These are phyloP conservation scores for Curvularia lunata DNA, from an alignment of 2,329 filamentous ascomycete species.

Conservation along the genomic window DNA sequence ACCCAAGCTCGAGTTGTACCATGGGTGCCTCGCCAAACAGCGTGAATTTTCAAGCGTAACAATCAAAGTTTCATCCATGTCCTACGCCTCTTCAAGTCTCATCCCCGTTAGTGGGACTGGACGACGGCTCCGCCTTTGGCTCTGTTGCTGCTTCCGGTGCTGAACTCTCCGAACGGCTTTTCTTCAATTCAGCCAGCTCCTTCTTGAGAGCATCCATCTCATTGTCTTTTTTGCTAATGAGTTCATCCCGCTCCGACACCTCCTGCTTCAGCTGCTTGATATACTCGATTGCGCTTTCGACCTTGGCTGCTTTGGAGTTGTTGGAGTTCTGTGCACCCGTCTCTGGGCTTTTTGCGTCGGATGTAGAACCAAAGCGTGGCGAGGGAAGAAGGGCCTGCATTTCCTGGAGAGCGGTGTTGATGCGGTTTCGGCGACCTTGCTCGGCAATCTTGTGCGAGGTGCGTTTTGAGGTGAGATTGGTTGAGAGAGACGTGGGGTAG, in stretches of 20 bases:
- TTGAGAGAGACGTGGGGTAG: conserved; percentile 89
- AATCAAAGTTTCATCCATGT: background rate
- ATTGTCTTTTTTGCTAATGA: conserved; percentile 69
- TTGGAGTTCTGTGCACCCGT: conserved; percentile 45
- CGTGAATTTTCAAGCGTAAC: background rate
- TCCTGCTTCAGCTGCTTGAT: conserved; percentile 85
- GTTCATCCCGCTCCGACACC: conserved; percentile 67
- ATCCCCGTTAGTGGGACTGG: conserved; percentile 20
- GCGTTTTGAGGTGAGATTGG: conserved; percentile 92
- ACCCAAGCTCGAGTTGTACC: background rate
- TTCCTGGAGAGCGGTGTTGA: conserved; percentile 90
- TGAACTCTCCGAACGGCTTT: conserved; percentile 24
- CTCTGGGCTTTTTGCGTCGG: conserved; percentile 47
- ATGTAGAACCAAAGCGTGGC: conserved; percentile 44
- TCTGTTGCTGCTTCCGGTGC: conserved; percentile 14
- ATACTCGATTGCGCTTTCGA: conserved; percentile 96
- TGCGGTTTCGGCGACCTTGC: conserved; percentile 91
- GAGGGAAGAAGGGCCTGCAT: conserved; percentile 85
- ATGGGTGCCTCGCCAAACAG: background rate
- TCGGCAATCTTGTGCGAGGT: conserved; percentile 98
- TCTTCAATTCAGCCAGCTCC: conserved; percentile 55
- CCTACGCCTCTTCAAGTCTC: conserved; percentile 18
- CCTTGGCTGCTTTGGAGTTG: conserved; percentile 89
- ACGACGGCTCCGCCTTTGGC: conserved; percentile 23
- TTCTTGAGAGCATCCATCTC: conserved; percentile 59